Conservation (phyloP, 1,284 basidiomycete species). For the Xerocomus minutiporus region DNA sequence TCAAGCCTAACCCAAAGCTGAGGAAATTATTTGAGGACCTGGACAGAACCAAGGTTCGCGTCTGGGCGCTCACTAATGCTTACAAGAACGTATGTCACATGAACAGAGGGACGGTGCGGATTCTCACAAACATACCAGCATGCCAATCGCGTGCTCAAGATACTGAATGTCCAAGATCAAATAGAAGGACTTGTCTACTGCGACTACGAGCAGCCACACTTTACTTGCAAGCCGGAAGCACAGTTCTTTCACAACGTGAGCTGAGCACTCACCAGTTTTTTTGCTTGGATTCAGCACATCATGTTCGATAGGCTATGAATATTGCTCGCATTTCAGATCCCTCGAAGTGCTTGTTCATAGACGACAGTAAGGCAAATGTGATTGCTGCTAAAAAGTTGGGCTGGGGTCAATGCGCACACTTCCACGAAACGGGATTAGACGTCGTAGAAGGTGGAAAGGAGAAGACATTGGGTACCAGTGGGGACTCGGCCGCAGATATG, state of each 20-base stretch:
- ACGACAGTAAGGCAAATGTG: conserved; percentile 69
- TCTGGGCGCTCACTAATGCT: conserved; percentile 82
- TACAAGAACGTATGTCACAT: conserved; percentile 60
- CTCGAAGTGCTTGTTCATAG: conserved; percentile 68
- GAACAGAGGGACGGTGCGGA: background rate
- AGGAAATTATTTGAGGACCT: conserved; percentile 73
- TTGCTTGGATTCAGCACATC: conserved; percentile 4
- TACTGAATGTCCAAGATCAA: conserved; percentile 69
- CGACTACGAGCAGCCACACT: conserved; percentile 67
- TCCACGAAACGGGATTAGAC: conserved; percentile 62
- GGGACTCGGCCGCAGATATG: conserved; percentile 33
- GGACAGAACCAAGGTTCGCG: conserved; percentile 71
- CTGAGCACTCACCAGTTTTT: conserved; percentile 24
- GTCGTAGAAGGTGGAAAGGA: conserved; percentile 57
- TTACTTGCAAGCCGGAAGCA: conserved; percentile 81
- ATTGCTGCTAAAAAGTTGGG: conserved; percentile 58
- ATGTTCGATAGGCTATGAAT: conserved; percentile 51
- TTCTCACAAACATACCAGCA: conserved; percentile 47
- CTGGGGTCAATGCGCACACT: conserved; percentile 72
- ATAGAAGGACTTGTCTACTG: conserved; percentile 81
- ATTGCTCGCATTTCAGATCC: conserved; percentile 57
- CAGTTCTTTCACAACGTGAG: conserved; percentile 57
- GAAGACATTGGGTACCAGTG: conserved; percentile 47
- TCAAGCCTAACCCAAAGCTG: conserved; percentile 60
- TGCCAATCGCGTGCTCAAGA: conserved; percentile 73